Evolutionary conservation across 202 grass and related monocot genomes (phyloP), one percentile per base, ranked within the genome.

Genomic region (Eragrostis tef): DNA sequence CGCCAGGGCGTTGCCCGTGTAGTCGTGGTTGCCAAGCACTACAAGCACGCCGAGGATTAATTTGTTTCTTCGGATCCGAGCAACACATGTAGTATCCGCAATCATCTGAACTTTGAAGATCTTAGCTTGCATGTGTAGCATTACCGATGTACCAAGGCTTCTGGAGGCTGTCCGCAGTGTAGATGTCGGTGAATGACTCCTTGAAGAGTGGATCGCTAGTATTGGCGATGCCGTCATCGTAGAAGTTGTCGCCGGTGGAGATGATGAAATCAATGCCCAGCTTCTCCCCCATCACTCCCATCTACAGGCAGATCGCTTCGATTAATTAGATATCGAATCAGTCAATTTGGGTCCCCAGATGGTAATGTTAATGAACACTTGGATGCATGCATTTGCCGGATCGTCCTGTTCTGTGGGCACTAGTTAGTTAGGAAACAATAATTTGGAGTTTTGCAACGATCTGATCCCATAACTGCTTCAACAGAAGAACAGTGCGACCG

Each of bases 21-120:
- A 97, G 80, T 97, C 90, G 57, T 97, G 93, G 77, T 97, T 97
- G 17, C 93, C 93, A 3, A 97, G 78, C 42, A 93, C 90, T 97
- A 57, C 22, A 75, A 63, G 70, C 0, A 70, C 24, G 16, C 6
- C 36, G 6, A 29, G 0, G 9, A 78, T n/a, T 53, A 56, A 3
- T 7, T 24, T 47, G 6, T 1, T 27, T 67, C 3, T 12, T 36
- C 11, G 16, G 70, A 52, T 24, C 46, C 11, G 11, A 22, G 63
- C 0, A 2, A 64, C 43, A 17, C 7, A 39, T 17, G 1, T 5
- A 2, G n/a, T 9, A 21, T 11, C 16, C 53, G 17, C 42, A 16
- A 20, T 66, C 36, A 10, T 67, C 36, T 39, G 3, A 66, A n/a
- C 31, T 51, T 15, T 17, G 1, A 51, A 51, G 46, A 48, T 48